phyloP scores from a whole-genome alignment of 176 grass and related monocot genomes.

The Zea luxurians region DNA sequence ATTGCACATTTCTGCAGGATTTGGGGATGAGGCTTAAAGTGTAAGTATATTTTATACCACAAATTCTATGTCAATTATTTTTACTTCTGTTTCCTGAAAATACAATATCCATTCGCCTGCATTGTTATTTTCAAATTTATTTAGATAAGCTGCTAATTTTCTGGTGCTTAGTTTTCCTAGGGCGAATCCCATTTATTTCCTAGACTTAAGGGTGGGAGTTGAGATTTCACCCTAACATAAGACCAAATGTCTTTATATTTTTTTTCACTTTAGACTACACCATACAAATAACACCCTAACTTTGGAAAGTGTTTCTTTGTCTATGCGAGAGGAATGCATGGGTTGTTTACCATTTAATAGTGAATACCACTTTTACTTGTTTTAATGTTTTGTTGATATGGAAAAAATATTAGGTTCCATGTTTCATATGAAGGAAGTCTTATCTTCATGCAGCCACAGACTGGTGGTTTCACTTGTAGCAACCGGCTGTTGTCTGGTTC shows the following conservation, averaged over 20 bases:
- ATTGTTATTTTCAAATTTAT: not conserved
- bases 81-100: too few species aligned
- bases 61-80: not conserved
- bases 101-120: not conserved
- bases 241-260: not conserved
- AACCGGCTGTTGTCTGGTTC: not conserved
- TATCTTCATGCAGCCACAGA: not conserved
- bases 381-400: too few species aligned
- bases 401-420: not conserved
- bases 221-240: not conserved
- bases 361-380: too few species aligned
- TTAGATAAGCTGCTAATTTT: not conserved
- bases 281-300: not conserved
- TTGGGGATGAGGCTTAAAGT: conserved; percentile 95
- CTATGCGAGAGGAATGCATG: not conserved
- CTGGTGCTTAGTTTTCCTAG: not conserved
- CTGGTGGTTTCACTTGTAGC: not conserved
- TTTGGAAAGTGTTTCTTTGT: not conserved
- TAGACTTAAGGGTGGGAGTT: not conserved
- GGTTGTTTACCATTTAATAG: not conserved
- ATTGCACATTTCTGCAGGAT: conserved; percentile 92
- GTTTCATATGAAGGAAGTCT: not conserved
- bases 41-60: conserved; percentile 49
- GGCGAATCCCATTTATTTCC: not conserved
- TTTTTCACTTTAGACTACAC: not conserved